Evolutionary conservation across 805 yeast species (phyloP), one percentile per base, ranked within the genome.

Genomic region (Kurtzmaniella cleridarum): DNA sequence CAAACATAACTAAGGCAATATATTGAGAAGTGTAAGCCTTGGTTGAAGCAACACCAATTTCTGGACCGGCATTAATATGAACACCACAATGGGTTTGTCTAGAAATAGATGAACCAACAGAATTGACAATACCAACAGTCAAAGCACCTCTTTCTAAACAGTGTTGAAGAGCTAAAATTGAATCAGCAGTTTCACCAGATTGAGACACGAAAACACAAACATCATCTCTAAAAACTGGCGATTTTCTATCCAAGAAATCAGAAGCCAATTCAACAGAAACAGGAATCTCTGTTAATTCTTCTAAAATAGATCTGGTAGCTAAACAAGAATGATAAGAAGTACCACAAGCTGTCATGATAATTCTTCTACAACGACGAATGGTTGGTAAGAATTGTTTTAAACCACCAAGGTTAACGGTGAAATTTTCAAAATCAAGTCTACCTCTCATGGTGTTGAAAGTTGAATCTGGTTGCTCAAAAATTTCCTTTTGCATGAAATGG

Each of bases 401-500:
- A 30, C 99, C 99, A 57, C 98, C 98, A 44, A 93, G 74, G 49
- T 77, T 84, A 50, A 93, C 84, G 32, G 67, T 71, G 52, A 75
- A 73, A 60, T 81, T 81, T 33, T 81, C 89, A 57, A 93, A 93
- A 65, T 93, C 98, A 45, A 93, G 75, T 73, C 99, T 87, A 58
- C 99, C 99, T 74, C 98, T 84, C 98, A 93, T 93, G 37, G 99
- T 93, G 72, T 93, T 93, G 62, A 90, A 84, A 37, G 97, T 84
- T 3, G 98, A 90, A 59, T 93, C 98, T 29, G 98, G 98, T 70
- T 93, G 99, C 68, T 93, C 98, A 58, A 84, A 88, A 52, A 93
- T 93, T 71, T 93, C 99, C 75, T 93, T 93, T 69, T 89, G 95
- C 99, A 93, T 93, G 66, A 91, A 93, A 69, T 93, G 98, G 52